Evolutionary conservation across 371 early-diverging fungal species (phyloP).

Genomic region (Mortierella sp.): DNA sequence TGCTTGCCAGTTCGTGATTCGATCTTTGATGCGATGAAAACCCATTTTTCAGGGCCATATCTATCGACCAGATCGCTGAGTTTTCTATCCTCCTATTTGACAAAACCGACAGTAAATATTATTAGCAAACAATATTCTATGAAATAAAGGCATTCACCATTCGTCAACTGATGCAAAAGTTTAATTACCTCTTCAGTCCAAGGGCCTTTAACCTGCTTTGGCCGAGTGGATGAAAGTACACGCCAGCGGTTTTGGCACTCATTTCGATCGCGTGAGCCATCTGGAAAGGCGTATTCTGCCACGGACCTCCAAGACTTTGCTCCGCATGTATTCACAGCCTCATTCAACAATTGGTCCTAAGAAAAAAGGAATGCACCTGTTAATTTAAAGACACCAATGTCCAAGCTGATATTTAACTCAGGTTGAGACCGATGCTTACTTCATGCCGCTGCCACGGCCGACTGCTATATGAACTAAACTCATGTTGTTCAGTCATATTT

Average conservation of each 20-base stretch:
- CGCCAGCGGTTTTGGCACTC: constrained; percentile 56
- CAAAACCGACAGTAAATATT: too few relatives aligned
- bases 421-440: constrained; percentile 5
- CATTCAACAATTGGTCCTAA: constrained; percentile 37
- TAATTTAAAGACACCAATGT: not conserved
- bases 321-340: constrained; percentile 34
- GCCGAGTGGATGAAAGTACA: constrained; percentile 24
- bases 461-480: constrained; percentile 4
- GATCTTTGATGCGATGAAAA: constrained; percentile 49
- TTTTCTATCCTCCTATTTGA: constrained; percentile 43
- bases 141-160: too few relatives aligned
- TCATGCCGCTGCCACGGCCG: constrained; percentile 46
- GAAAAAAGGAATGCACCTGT: not conserved
- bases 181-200: constrained; percentile 50
- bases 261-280: constrained; percentile 41
- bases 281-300: constrained; percentile 45
- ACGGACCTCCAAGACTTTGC: constrained; percentile 48
- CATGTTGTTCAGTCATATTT: constrained; percentile 2
- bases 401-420: too few relatives aligned
- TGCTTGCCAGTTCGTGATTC: constrained; percentile 55
- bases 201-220: constrained; percentile 56
- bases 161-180: not conserved
- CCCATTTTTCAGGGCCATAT: constrained; percentile 56
- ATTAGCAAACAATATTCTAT: too few relatives aligned
- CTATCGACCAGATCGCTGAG: constrained; percentile 41